Percentiles rank a stretch among this genome's conserved stretches.
Conservation (phyloP, 495 filamentous ascomycete species). For the Penicillium turbatum region DNA sequence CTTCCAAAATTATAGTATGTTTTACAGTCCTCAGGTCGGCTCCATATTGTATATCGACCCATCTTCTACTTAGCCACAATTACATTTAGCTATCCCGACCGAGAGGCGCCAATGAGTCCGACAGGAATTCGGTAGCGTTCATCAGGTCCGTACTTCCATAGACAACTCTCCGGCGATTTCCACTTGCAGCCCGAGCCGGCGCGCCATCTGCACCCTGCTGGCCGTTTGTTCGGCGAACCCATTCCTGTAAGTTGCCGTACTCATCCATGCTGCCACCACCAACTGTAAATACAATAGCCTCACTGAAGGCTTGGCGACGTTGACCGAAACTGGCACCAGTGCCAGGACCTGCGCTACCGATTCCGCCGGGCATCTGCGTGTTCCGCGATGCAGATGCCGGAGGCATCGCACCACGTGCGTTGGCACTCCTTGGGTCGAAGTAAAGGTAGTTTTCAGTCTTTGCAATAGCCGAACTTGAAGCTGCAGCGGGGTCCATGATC, state of each 20-base stretch:
- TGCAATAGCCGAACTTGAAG: conserved; percentile 84
- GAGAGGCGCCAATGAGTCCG: conserved; percentile 71
- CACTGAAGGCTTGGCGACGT: conserved; percentile 85
- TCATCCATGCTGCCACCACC: conserved; percentile 98
- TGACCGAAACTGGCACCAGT: conserved; percentile 89
- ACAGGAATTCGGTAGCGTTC: conserved; percentile 84
- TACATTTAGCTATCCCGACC: conserved; percentile 57
- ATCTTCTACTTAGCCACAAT: not conserved
- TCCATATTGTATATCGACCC: not conserved
- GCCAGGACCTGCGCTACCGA: conserved; percentile 50
- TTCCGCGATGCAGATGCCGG: conserved; percentile 55
- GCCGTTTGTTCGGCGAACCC: conserved; percentile 72
- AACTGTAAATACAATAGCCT: conserved; percentile 95
- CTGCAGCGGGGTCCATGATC: conserved; percentile 91
- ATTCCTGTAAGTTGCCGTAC: conserved; percentile 96
- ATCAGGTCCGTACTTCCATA: conserved; percentile 96
- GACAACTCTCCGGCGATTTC: conserved; percentile 67
- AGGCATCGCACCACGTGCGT: conserved; percentile 89
- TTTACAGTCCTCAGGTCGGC: conserved; percentile 1
- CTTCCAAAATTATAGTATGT: conserved; percentile 14
- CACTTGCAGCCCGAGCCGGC: conserved; percentile 37
- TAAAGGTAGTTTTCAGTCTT: conserved; percentile 99
- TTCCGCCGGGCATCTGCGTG: conserved; percentile 45
- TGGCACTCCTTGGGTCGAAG: conserved; percentile 91
- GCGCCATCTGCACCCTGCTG: conserved; percentile 45